A percentile compares a stretch with the other conserved stretches of the same genome.
These are phyloP conservation scores for Colletotrichum ledebouriae DNA, from an alignment of 2,329 filamentous ascomycete genomes.

Conservation along the genomic window DNA sequence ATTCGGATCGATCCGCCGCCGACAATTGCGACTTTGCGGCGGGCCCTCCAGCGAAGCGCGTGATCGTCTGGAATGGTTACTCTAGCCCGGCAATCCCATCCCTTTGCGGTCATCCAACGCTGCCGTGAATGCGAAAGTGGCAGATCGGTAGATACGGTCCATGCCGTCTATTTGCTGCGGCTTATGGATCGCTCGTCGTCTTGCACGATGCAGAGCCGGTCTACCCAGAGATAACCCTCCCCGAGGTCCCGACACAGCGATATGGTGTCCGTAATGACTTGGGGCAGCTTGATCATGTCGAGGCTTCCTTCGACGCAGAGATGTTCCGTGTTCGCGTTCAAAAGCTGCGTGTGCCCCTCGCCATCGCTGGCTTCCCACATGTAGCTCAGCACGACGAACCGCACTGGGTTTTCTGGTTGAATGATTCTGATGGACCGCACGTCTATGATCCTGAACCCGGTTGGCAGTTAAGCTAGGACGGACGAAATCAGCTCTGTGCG, in stretches of 20 bases:
- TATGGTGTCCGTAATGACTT: conserved; percentile 58
- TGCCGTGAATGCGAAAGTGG: conserved; percentile 59
- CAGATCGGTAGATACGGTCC: conserved; percentile 59
- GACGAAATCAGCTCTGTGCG: not conserved
- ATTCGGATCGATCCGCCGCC: conserved; percentile 20
- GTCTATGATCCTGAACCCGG: too few relatives aligned
- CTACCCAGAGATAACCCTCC: conserved; percentile 59
- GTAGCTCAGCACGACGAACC: too few relatives aligned
- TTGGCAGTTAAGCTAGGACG: not conserved
- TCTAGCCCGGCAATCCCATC: conserved; percentile 17
- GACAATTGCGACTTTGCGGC: conserved; percentile 18
- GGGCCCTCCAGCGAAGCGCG: conserved; percentile 27
- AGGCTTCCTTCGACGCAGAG: too few relatives aligned
- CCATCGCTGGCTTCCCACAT: too few relatives aligned
- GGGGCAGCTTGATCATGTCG: conserved; percentile 48
- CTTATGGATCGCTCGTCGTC: conserved; percentile 54
- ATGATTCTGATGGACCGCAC: too few relatives aligned
- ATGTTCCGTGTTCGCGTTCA: too few relatives aligned
- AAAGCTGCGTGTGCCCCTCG: too few relatives aligned
- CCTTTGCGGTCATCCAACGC: conserved; percentile 53
- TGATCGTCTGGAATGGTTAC: not conserved
- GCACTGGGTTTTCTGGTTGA: too few relatives aligned
- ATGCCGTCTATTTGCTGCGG: conserved; percentile 57
- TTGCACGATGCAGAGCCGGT: conserved; percentile 60
- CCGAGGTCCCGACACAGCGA: conserved; percentile 58